Evolutionary conservation across 2,329 filamentous ascomycete genomes (phyloP), one percentile per base, ranked within the genome.

Genomic region (Sarocladium strictum): DNA sequence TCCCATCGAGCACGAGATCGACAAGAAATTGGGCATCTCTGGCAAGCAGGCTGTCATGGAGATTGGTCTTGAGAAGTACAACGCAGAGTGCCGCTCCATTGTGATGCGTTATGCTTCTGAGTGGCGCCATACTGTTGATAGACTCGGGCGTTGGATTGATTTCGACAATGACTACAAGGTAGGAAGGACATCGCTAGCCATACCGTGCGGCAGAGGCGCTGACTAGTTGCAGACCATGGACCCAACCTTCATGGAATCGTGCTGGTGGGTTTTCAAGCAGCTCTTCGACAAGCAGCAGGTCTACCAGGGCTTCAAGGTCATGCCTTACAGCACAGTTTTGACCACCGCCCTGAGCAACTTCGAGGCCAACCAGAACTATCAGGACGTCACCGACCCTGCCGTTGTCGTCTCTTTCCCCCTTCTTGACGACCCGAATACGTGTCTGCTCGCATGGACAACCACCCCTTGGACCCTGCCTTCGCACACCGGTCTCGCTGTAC

Each of bases 151-250:
- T 56, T 97, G 93, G 93, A 94, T 97, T 64, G 93, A 97, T 72
- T 97, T 97, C 63, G 93, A 97, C 71, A 94, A 96, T 63, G 90
- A 97, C 69, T 97, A 96, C 77, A 96, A 96, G 83, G 85, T 85
- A 64, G 59, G 67, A 51, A 11, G n/a, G n/a, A n/a, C n/a, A n/a
- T n/a, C n/a, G n/a, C n/a, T n/a, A n/a, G n/a, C n/a, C n/a, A n/a
- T n/a, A 12, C 9, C 15, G 35, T 2, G 21, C 10, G 43, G 40
- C n/a, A 27, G 17, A 24, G 26, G 24, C 14, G 53, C 54, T 53
- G 10, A 45, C 43, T 24, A 27, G 21, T 27, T 33, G 40, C 64
- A 87, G 86, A 96, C 90, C 33, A 96, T 97, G 90, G 87, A 97
- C 69, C 80, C 86, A n/a, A 85, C 77, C 19, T 97, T 95, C 73